Evolutionary conservation across 345 rosid genomes (phyloP).

Genomic region (Heritiera littoralis): DNA sequence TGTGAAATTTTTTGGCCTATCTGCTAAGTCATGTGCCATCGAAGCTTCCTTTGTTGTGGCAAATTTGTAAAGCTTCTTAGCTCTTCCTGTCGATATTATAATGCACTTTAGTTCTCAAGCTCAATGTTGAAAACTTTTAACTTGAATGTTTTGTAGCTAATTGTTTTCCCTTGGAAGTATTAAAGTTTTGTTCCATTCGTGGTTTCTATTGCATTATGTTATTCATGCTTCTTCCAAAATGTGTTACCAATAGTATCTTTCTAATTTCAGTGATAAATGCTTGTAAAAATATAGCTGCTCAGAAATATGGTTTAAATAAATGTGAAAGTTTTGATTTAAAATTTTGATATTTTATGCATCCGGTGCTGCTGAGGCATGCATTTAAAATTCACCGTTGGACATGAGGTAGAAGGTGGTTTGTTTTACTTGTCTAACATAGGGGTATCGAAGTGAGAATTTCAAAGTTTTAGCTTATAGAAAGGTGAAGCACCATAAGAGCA

Average conservation of each 20-base stretch:
- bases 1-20: neutral
- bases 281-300: neutral
- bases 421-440: neutral
- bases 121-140: neutral
- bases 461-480: neutral
- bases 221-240: neutral
- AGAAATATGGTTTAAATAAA: neutral
- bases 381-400: neutral
- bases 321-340: neutral
- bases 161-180: neutral
- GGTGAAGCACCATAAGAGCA: neutral
- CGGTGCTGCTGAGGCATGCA: neutral
- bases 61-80: neutral
- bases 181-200: neutral
- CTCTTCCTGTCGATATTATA: neutral
- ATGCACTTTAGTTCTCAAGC: neutral
- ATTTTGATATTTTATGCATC: neutral
- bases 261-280: neutral
- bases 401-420: neutral
- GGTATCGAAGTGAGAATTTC: conserved; percentile 7
- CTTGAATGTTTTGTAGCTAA: neutral
- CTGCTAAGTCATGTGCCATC: neutral
- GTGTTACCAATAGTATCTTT: neutral
- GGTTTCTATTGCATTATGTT: neutral
- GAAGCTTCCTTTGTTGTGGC: conserved; percentile 3